Evolutionary conservation across 495 filamentous ascomycete species (phyloP), one percentile per base, ranked within the genome.

Genomic region (Neurospora tetraspora): DNA sequence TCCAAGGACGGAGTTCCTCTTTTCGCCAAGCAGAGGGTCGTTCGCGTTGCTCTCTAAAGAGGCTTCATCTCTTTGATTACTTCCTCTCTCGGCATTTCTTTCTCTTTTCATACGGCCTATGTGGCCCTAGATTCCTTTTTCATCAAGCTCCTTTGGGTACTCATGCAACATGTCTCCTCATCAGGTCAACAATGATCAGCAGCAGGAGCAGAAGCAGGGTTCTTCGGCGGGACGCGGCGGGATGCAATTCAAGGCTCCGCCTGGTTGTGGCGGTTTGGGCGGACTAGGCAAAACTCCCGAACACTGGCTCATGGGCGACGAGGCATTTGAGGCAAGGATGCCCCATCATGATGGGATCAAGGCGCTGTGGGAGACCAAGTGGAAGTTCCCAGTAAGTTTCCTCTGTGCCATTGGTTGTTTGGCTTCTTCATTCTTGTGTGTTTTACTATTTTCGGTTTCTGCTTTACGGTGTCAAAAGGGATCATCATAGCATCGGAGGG

Each of bases 301-400:
- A 68, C 70, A 77, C 18, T 83, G 81, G 81, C 75, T 79, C 68
- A 83, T 83, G 80, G 81, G 81, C 45, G 47, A 42, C 68, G 78
- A 84, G 72, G 82, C 81, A 69, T 81, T 86, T 72, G 78, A 84
- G 72, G 75, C 75, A 11, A 74, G 79, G 9, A 85, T 86, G 84
- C 79, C 80, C 20, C 92, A 94, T 79, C 90, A 94, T 75, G 85
- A 89, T n/a, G 89, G 88, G 27, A 90, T 92, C 77, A 83, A 89
- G 79, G 87, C 88, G 40, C 82, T 95, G 53, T 95, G 92, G 92
- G 91, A 93, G 81, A 90, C 89, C 5, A 93, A 93, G 80, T 95
- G 91, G 92, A 89, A 90, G 80, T 85, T 88, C 72, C 89, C 88
- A 5, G 91, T 92, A 73, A 75, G 79, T 76, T 65, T 65, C 14